phyloP scores from a whole-genome alignment of 257 asterid species.

The Euphrasia confusa region DNA sequence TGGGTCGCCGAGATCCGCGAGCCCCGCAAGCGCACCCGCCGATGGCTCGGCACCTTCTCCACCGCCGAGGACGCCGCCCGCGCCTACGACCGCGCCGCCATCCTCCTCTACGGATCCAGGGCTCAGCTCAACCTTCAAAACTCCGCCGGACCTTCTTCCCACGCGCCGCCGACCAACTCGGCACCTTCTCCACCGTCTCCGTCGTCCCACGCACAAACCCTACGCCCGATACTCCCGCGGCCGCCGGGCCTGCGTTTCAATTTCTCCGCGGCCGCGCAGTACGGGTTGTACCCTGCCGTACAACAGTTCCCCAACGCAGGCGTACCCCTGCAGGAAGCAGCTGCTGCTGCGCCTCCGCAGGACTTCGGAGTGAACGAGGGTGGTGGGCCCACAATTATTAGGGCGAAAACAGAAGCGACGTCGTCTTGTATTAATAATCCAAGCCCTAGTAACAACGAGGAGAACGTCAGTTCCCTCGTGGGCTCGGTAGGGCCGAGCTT shows the following conservation, averaged over 20 bases:
- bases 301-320: no score
- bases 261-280: constrained; percentile 35
- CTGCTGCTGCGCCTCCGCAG: no score
- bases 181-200: constrained; percentile 26
- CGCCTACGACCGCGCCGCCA: constrained; percentile 96
- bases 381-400: constrained; percentile 28
- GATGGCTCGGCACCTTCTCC: constrained; percentile 89
- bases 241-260: constrained; percentile 59
- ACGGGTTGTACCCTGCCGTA: constrained; percentile 41
- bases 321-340: no score
- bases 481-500: constrained; percentile 31
- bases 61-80: constrained; percentile 98
- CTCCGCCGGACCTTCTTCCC: constrained; percentile 19
- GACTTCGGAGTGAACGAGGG: no score
- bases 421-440: constrained; percentile 21
- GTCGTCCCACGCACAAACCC: constrained; percentile 45
- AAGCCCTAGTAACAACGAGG: constrained; percentile 52
- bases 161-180: constrained; percentile 22
- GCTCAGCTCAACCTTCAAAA: constrained; percentile 83
- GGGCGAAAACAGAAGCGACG: constrained; percentile 19
- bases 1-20: constrained; percentile 99
- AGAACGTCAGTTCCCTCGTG: constrained; percentile 35
- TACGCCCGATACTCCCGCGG: constrained; percentile 76
- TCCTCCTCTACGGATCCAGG: constrained; percentile 59
- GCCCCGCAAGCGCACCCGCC: constrained; percentile 62